These are phyloP conservation scores for Helianthus tuberosus DNA, from an alignment of 129 eudicot genomes.

Conservation along the genomic window DNA sequence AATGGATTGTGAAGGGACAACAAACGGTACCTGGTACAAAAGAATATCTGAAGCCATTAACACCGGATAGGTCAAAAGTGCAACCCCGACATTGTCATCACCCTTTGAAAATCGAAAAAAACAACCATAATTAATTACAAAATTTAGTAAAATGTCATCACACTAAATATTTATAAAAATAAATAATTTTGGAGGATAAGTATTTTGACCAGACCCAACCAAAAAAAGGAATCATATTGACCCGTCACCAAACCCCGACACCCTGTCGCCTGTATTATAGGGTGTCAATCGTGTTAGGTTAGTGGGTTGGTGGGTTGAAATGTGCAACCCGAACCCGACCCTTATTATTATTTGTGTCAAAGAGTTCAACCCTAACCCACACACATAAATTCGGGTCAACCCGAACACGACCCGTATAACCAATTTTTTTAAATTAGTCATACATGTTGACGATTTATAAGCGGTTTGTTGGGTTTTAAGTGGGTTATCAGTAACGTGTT, in stretches of 20 bases:
- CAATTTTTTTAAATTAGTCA: too few relatives aligned
- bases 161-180: background rate
- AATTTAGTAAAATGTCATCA: background rate
- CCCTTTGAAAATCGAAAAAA: background rate
- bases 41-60: slow-evolving; percentile 99
- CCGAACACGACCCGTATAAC: too few relatives aligned
- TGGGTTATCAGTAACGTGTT: too few relatives aligned
- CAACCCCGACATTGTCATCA: slow-evolving; percentile 24
- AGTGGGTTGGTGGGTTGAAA: too few relatives aligned
- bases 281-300: too few relatives aligned
- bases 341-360: too few relatives aligned
- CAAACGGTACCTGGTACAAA: slow-evolving; percentile 76
- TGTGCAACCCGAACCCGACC: too few relatives aligned
- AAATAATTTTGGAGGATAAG: background rate
- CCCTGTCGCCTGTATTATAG: too few relatives aligned
- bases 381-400: too few relatives aligned
- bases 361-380: too few relatives aligned
- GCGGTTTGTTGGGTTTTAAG: too few relatives aligned
- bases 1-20: background rate
- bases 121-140: background rate
- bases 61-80: slow-evolving; percentile 64
- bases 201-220: background rate
- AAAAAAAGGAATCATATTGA: background rate
- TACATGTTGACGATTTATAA: too few relatives aligned
- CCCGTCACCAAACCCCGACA: background rate